Conservation (phyloP, 1,284 basidiomycete species). For the Sporisorium exsertum region DNA sequence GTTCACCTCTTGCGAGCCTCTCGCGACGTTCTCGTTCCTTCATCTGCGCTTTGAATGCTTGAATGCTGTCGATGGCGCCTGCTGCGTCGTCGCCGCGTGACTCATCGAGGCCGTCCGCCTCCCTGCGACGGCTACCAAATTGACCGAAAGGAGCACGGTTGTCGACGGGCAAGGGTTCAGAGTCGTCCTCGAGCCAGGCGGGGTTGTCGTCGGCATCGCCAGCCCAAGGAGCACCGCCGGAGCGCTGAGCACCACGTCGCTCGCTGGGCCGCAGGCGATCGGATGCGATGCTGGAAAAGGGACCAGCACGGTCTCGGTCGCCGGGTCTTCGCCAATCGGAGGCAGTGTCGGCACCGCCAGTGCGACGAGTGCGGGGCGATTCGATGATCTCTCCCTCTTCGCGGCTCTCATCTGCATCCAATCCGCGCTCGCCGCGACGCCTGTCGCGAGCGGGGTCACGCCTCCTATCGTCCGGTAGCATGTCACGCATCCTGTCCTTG, state of each 20-base stretch:
- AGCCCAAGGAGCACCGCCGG: constrained; percentile 49
- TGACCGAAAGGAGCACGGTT: constrained; percentile 50
- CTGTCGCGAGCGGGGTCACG: constrained; percentile 35
- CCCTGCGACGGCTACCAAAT: constrained; percentile 68
- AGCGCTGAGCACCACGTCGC: constrained; percentile 37
- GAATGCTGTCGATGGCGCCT: constrained; percentile 77
- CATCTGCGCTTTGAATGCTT: constrained; percentile 88
- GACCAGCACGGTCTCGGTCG: constrained; percentile 40
- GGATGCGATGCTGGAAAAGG: constrained; percentile 38
- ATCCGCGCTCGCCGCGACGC: constrained; percentile 39
- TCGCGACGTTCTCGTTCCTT: constrained; percentile 81
- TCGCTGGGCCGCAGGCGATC: constrained; percentile 44
- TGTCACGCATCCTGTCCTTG: constrained; percentile 45
- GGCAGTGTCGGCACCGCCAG: constrained; percentile 45
- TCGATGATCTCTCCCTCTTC: constrained; percentile 54
- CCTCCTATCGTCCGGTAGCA: constrained; percentile 41
- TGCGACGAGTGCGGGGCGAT: constrained; percentile 50
- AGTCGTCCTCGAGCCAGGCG: constrained; percentile 90
- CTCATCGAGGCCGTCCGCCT: constrained; percentile 22
- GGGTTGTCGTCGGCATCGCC: constrained; percentile 81
- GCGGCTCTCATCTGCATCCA: constrained; percentile 43
- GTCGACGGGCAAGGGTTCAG: constrained; percentile 42
- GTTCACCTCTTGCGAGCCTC: constrained; percentile 38
- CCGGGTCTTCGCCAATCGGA: constrained; percentile 52
- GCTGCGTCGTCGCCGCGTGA: constrained; percentile 27